A percentile compares a stretch with the other conserved stretches of the same genome.
Conservation (phyloP, 768 basidiomycete genomes). For the Kwoniella sp. region DNA sequence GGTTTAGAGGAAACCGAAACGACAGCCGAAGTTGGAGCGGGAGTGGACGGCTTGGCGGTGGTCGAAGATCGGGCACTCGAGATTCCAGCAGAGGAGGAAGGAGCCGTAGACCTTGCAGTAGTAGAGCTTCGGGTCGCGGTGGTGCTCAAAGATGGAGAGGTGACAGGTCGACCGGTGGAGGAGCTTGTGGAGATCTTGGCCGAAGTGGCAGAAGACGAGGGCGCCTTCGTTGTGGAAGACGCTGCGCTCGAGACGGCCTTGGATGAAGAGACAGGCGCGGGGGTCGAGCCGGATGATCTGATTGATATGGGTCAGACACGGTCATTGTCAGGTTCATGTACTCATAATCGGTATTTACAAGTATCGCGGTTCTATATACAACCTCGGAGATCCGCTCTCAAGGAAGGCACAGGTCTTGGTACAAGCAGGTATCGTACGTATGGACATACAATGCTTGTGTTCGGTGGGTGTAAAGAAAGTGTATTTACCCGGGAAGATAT, state of each 20-base stretch:
- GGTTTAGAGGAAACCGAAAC: slow-evolving; percentile 3
- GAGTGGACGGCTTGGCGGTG: neutral
- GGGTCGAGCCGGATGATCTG: slow-evolving; percentile 1
- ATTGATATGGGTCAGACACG: neutral
- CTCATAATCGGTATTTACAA: no score
- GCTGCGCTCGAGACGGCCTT: neutral
- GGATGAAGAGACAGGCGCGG: neutral
- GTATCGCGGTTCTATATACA: no score
- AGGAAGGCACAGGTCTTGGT: no score
- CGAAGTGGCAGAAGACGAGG: neutral
- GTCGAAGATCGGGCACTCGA: neutral
- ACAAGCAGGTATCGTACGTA: neutral
- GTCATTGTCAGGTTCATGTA: neutral
- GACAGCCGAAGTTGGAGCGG: neutral
- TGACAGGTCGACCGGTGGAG: neutral
- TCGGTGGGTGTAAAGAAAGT: neutral
- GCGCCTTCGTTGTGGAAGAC: neutral
- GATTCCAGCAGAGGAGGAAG: no score
- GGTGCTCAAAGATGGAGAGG: neutral
- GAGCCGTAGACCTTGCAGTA: neutral
- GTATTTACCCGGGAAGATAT: slow-evolving; percentile 33
- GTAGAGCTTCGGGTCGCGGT: neutral
- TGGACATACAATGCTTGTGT: neutral
- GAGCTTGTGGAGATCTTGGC: neutral
- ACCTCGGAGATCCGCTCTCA: no score